Base-by-base conservation (phyloP, 2,329 filamentous ascomycete species). In the Coniochaeta sp. region DNA sequence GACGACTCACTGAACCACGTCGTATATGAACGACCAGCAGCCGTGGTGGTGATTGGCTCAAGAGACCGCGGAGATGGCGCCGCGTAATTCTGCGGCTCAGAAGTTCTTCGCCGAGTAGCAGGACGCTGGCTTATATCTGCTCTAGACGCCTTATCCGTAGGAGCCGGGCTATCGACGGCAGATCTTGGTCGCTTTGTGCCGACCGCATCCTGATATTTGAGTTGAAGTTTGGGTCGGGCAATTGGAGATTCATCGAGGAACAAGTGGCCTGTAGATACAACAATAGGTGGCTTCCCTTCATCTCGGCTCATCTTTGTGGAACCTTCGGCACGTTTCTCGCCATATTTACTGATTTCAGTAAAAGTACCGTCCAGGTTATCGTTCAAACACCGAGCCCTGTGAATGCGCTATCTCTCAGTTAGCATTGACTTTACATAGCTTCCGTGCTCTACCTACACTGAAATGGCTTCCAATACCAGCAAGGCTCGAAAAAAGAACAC, bases 361-460 rank as follows among this genome's bases (percentile, higher is more conserved):
- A 67, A 59, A 0, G 66, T 67, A 6, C 66, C 66, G 24, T 67
- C 66, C 12, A 64, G 43, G 36, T 67, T 67, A 52, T 67, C 66
- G 50, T 67, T 66, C 11, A 67, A 44, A 28, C 61, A 59, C 17
- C 33, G 34, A 1, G 61, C 61, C 12, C 63, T 36, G 22, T 59
- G 58, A 14, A 6, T 11, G 17, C 11, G 12, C 58, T 59, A 14
- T 7, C 19, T 56, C 17, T 19, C 22, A 12, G 36, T 59, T 36
- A 55, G 52, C 9, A 5, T 22, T 28, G n/a, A 44, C 16, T 59
- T 40, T 56, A 55, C 24, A 17, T n/a, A 56, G 34, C 24, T 12
- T 26, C n/a, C n/a, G 17, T 24, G 14, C n/a, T 52, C 64, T n/a
- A 12, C 62, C 62, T 50, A 52, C 38, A 9, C 38, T 59, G 57